Evolutionary conservation across 2,329 filamentous ascomycete species (phyloP), one percentile per base, ranked within the genome.

Genomic region (Aspergillus intermedius): DNA sequence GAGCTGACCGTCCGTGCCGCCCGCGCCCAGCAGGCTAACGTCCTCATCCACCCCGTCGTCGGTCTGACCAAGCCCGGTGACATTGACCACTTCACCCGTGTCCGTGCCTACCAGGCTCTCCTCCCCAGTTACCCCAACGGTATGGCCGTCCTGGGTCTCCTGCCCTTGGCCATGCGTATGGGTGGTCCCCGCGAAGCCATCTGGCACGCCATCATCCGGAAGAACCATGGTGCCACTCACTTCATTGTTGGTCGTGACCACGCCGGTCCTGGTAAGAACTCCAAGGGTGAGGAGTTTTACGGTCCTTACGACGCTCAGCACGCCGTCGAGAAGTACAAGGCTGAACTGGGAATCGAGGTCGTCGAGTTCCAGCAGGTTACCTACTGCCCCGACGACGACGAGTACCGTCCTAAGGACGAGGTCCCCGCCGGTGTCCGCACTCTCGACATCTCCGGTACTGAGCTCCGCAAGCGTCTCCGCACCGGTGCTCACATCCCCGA

Each of bases 331-430:
- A 89, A 95, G 78, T 95, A 96, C 82, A 86, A 84, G 67, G 83
- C 89, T 58, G 93, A 98, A 81, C 87, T 98, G 54, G 93, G 91
- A 63, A 98, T 98, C 67, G 89, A 96, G 77, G 93, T 98, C 66
- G 93, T 98, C 57, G 90, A 93, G 60, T 98, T 98, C 86, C 91
- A 97, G 78, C 90, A 94, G 83, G 95, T 98, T 86, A 97, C 94
- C 55, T 98, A 97, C 76, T 86, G 97, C 51, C 93, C 93, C 60
- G 93, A 97, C 74, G 85, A 83, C 67, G 93, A 98, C 72, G 93
- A 97, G 79, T 98, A 98, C 79, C 83, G 82, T 62, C 93, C 93
- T 49, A 83, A 90, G 71, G 88, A 98, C 74, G 82, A 96, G 76
- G 91, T 98, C 54, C 77, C 85, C 61, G 77, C 83, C 65, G 90